Conservation (phyloP, 306 rosid species). For the Inga oerstediana region DNA sequence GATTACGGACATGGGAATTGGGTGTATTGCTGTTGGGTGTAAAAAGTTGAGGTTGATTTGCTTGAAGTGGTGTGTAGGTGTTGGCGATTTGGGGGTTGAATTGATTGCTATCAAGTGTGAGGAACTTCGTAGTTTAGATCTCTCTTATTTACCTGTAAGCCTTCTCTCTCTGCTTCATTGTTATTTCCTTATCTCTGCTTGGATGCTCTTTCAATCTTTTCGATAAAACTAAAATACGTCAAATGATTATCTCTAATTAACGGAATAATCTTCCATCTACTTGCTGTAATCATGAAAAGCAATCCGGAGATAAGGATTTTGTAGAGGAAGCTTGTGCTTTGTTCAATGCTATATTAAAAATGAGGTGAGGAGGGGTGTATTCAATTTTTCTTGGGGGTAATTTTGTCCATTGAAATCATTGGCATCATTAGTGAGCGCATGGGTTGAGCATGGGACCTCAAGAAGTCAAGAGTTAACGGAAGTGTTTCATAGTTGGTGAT, state of each 20-base stretch:
- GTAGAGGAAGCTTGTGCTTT: background rate
- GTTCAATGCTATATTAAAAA: background rate
- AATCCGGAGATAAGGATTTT: background rate
- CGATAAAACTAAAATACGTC: background rate
- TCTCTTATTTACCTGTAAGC: constrained; percentile 83
- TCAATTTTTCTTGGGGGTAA: background rate
- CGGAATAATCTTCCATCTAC: background rate
- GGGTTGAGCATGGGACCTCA: background rate
- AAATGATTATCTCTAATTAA: background rate
- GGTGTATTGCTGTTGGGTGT: constrained; percentile 94
- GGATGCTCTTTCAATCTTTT: background rate
- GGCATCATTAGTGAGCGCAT: background rate
- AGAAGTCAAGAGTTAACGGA: background rate
- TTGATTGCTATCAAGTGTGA: constrained; percentile 88
- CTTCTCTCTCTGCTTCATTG: background rate
- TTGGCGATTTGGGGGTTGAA: constrained; percentile 82
- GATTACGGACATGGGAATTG: constrained; percentile 91
- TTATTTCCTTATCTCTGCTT: background rate
- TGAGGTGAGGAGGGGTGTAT: background rate
- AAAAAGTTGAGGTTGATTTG: constrained; percentile 62
- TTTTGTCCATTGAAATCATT: background rate
- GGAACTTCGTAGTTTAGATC: constrained; percentile 71
- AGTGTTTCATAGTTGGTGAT: background rate
- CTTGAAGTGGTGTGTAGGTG: constrained; percentile 88
- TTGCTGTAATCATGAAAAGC: background rate